These are phyloP conservation scores for Thermoascus crustaceus DNA, from an alignment of 2,329 filamentous ascomycete species.

Conservation along the genomic window DNA sequence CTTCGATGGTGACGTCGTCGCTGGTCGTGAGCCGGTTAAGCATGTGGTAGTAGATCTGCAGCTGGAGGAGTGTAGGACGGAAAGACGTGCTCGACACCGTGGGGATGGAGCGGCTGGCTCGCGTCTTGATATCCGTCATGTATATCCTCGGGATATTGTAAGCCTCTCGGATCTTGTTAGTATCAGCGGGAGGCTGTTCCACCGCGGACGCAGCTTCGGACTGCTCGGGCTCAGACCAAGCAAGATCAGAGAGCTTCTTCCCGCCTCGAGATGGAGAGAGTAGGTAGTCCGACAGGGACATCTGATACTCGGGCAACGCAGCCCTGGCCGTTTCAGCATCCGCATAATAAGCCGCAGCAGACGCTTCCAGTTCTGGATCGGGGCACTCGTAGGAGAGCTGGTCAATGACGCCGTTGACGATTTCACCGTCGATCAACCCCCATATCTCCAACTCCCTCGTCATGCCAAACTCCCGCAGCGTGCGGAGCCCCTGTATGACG, in stretches of 20 bases:
- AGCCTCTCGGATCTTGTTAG: no score
- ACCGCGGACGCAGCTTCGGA: slow-evolving; percentile 4
- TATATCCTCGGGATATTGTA: slow-evolving; percentile 47
- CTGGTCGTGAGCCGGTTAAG: slow-evolving; percentile 63
- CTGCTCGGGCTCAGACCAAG: slow-evolving; percentile 12
- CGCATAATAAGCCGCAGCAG: slow-evolving; percentile 39
- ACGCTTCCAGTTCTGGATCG: slow-evolving; percentile 59
- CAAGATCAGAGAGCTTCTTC: slow-evolving; percentile 26
- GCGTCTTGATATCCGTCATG: slow-evolving; percentile 82
- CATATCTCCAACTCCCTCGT: slow-evolving; percentile 76
- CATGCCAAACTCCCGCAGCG: slow-evolving; percentile 59
- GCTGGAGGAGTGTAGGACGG: slow-evolving; percentile 72
- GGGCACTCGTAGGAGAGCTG: slow-evolving; percentile 71
- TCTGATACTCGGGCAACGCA: slow-evolving; percentile 36
- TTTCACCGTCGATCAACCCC: slow-evolving; percentile 71
- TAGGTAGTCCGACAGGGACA: slow-evolving; percentile 39
- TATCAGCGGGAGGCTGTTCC: no score
- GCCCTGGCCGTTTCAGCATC: slow-evolving; percentile 27
- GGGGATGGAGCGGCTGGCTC: slow-evolving; percentile 55
- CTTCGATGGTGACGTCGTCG: slow-evolving; percentile 59
- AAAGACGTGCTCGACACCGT: slow-evolving; percentile 51
- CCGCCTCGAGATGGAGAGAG: slow-evolving; percentile 30
- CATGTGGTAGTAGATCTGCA: slow-evolving; percentile 83
- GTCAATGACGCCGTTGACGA: slow-evolving; percentile 87
- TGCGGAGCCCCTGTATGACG: slow-evolving; percentile 73